Evolutionary conservation across 768 basidiomycete species (phyloP), one percentile per base, ranked within the genome.

Genomic region (Crucibulum laeve): DNA sequence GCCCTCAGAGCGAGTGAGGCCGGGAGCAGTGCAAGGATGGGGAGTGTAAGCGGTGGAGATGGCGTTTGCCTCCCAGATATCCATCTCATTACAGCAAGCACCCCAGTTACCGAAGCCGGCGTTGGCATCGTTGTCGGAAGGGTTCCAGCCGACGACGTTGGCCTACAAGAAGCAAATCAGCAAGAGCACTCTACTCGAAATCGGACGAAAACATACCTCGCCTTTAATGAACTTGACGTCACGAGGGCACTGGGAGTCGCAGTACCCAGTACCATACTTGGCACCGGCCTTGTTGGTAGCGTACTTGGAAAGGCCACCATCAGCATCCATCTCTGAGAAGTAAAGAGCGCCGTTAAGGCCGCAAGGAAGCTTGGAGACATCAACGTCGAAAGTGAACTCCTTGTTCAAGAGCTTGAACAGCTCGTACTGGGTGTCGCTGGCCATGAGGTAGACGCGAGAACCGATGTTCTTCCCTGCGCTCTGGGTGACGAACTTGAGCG

Each of bases 271-370:
- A 18, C 40, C 41, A 39, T 52, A 47, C 54, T 72, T 53, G 23
- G 59, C 52, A 25, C 62, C 61, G n/a, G 74, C 73, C 64, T 72
- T 69, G 68, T 77, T 77, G 53, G 44, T 61, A 18, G 71, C 51
- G 62, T 60, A 73, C 51, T 65, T 57, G 43, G 64, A 44, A 25
- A 54, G 47, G 25, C 75, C 76, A 60, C 76, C 76, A 51, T 76
- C 76, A 6, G 69, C 63, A 54, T 69, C 74, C 76, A 77, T 77
- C 60, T 72, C 64, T 37, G 62, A 55, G 58, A 77, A 73, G 64
- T 77, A 77, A 49, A 77, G 62, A n/a, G n/a, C n/a, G n/a, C n/a
- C n/a, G n/a, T n/a, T n/a, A n/a, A n/a, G n/a, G n/a, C n/a, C n/a
- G n/a, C n/a, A n/a, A n/a, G n/a, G n/a, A n/a, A n/a, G n/a, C n/a